Percentiles rank a stretch among this genome's conserved stretches.
Evolutionary conservation across 2,329 filamentous ascomycete genomes (phyloP).

Genomic region (Bipolaris victoriae): DNA sequence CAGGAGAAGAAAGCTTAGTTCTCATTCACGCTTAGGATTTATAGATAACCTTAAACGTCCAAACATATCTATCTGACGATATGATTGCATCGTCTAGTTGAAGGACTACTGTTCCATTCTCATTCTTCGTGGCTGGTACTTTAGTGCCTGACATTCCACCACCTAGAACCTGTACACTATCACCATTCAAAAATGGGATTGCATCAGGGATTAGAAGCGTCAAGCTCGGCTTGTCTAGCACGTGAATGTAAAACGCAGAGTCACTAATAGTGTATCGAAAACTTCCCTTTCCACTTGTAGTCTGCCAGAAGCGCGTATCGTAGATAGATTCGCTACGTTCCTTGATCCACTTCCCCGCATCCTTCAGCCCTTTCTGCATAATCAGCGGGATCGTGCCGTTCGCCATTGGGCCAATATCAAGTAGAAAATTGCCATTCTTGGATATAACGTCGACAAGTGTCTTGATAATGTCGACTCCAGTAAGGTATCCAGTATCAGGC

Average conservation of each 20-base stretch:
- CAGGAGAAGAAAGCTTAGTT: no score
- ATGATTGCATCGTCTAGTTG: background rate
- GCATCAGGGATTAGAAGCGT: background rate
- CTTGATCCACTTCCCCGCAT: no score
- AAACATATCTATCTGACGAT: background rate
- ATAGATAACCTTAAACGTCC: background rate
- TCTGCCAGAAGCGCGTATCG: background rate
- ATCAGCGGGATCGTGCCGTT: no score
- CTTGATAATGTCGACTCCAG: no score
- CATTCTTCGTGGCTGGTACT: background rate
- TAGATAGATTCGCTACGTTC: background rate
- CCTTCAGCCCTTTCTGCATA: no score
- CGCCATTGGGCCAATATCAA: no score
- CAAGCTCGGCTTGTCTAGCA: no score
- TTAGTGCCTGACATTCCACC: background rate
- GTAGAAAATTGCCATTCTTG: no score
- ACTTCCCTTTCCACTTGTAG: background rate
- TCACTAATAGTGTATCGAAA: background rate
- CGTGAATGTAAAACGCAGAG: background rate
- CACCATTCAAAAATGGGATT: background rate
- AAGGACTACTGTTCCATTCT: background rate
- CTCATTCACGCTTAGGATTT: background rate
- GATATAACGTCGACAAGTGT: no score
- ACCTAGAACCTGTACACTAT: background rate
- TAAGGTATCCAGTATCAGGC: no score